Base-by-base conservation (phyloP, 2,329 filamentous ascomycete species). In the Cytospora chrysosperma region DNA sequence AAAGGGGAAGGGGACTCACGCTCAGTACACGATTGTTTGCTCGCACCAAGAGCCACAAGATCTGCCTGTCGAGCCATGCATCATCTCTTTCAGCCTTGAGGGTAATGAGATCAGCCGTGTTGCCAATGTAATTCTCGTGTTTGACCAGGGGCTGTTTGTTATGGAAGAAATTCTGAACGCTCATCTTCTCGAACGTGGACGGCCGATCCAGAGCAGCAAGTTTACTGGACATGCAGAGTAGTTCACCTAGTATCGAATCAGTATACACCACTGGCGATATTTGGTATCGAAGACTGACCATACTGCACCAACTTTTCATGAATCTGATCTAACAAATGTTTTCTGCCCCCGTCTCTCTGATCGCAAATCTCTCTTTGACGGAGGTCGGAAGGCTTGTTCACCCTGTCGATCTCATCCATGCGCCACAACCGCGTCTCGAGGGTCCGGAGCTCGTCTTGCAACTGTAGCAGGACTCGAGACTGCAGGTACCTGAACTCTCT, bases 401-500 rank as follows among this genome's bases (percentile, higher is more conserved):
- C 32, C 13, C 17, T 40, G 10, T 59, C 57, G 17, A 43, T 40
- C 49, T 59, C 49, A 10, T 59, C 57, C 57, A 59, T 59, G 9
- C 49, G 2, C 47, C 49, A 53, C 1, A 59, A 26, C 21, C 37
- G 57, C 1, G 32, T 37, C 17, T 59, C 57, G 1, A 59, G 47
- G 9, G 49, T 12, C 2, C 57, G 21, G 0, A 59, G 19, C 4
- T 59, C 57, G 21, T 59, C 57, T 9, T 59, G 57, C 17, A 40
- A 6, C 8, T 59, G 57, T 1, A 59, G 32, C 2, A 59, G 12
- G 17, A 32, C 15, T 12, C 57, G 49, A 30, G 47, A 59, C 19
- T 59, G 57, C 30, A 59, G 17, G 32, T 59, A 59, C 9, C 57
- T 12, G 19, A 59, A 59, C 21, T 59, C 43, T 10, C 57, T 30